Base-by-base conservation (phyloP, 768 basidiomycete species). In the Tephrocybe sp. region DNA sequence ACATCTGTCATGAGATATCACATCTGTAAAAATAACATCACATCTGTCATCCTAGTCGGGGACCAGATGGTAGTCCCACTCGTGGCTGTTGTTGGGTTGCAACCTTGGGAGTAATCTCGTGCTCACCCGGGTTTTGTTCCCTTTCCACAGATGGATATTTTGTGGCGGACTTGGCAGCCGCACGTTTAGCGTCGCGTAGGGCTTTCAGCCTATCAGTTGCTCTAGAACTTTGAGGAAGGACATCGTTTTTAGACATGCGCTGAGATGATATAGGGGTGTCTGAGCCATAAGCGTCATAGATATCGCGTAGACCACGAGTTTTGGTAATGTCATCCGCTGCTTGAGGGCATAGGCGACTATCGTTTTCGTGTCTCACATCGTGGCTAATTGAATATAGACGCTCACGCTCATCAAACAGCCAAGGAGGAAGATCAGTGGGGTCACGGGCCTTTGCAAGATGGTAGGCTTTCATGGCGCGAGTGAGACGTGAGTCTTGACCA, bases 401-500 rank as follows among this genome's bases (percentile, higher is more conserved):
- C 58, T 86, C 84, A 36, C 67, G 71, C 48, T 77, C 80, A 39
- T 75, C 75, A 51, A 87, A 86, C 14, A 88, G 72, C 85, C 85
- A 87, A 7, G 72, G 67, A 9, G 86, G 84, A 16, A 87, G 73
- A 60, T 86, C 84, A 23, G 73, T 59, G 9, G 76, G 78, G 33
- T 74, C 69, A 20, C 73, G 73, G 17, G 83, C 84, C 62, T 83
- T 82, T 22, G 74, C 75, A 42, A 84, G 72, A 57, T 87, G 79
- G 61, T 86, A 87, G 0, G 80, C 77, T 61, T 84, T 85, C 81
- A 87, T 79, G 4, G 79, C 80, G n/a, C 75, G 75, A 4, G 75
- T 77, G 31, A 87, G 72, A 32, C 79, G 79, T 4, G 80, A 80
- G 54, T 86, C 85, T 39, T 75, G 69, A 22, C 82, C 83, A 9